Evolutionary conservation across 2,329 filamentous ascomycete genomes (phyloP).

Genomic region (Beauveria sp.): DNA sequence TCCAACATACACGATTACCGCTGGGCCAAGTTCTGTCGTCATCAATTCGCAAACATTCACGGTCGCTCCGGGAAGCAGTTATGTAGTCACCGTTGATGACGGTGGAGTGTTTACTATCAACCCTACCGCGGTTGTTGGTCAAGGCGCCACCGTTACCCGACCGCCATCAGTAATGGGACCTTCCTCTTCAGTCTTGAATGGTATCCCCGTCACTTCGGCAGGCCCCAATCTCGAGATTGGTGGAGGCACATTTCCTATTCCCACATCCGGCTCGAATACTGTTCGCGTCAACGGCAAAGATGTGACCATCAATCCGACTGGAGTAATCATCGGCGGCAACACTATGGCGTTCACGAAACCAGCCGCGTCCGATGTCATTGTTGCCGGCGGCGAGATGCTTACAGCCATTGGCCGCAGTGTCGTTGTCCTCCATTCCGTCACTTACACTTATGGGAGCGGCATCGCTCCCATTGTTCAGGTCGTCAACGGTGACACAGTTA

Average conservation of each 20-base stretch:
- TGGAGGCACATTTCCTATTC: slow-evolving; percentile 35
- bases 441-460: slow-evolving; percentile 36
- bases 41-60: slow-evolving; percentile 40
- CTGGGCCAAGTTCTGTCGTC: slow-evolving; percentile 37
- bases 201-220: slow-evolving; percentile 33
- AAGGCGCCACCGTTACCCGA: slow-evolving; percentile 36
- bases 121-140: slow-evolving; percentile 37
- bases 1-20: slow-evolving; percentile 32
- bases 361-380: slow-evolving; percentile 33
- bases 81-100: slow-evolving; percentile 32
- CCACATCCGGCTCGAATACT: slow-evolving; percentile 24
- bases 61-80: slow-evolving; percentile 29
- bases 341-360: slow-evolving; percentile 28
- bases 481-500: slow-evolving; percentile 43
- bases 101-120: slow-evolving; percentile 40
- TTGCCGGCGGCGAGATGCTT: slow-evolving; percentile 41
- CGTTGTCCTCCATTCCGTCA: slow-evolving; percentile 34
- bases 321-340: slow-evolving; percentile 27
- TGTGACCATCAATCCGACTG: slow-evolving; percentile 28
- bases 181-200: slow-evolving; percentile 31
- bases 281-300: slow-evolving; percentile 25
- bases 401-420: slow-evolving; percentile 35
- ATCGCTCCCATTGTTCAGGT: slow-evolving; percentile 27
- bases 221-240: slow-evolving; percentile 34
- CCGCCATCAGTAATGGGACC: slow-evolving; percentile 25